phyloP scores from a whole-genome alignment of 768 basidiomycete genomes.

The Arthromyces matolae region DNA sequence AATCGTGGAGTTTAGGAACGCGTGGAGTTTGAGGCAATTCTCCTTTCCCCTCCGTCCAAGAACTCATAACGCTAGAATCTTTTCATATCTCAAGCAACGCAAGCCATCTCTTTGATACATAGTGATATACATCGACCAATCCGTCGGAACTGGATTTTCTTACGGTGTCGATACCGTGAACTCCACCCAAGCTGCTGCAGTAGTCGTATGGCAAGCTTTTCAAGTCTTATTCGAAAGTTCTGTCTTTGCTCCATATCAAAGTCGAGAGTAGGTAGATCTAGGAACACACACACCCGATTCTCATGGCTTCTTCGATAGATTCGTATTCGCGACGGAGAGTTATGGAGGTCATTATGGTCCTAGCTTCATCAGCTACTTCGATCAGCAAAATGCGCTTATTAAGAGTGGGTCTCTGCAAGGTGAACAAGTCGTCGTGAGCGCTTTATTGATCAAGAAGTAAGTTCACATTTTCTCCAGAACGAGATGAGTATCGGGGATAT shows the following conservation, averaged over 20 bases:
- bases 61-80: too few relatives aligned
- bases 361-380: constrained; percentile 59
- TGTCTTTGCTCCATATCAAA: constrained; percentile 47
- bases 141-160: constrained; percentile 64
- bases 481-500: neutral
- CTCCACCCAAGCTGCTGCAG: constrained; percentile 52
- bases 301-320: constrained; percentile 31
- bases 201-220: constrained; percentile 58
- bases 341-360: constrained; percentile 71
- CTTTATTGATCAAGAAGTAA: constrained; percentile 64
- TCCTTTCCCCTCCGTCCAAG: neutral
- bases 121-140: constrained; percentile 74
- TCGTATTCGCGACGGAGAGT: constrained; percentile 62
- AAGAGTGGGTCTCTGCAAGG: constrained; percentile 39
- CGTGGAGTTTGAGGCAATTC: too few relatives aligned
- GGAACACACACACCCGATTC: neutral
- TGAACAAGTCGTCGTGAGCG: constrained; percentile 50
- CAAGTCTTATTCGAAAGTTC: constrained; percentile 59
- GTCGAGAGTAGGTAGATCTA: constrained; percentile 42
- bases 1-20: too few relatives aligned
- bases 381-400: constrained; percentile 57
- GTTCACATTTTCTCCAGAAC: neutral
- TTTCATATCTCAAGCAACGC: too few relatives aligned
- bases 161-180: constrained; percentile 56
- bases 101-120: too few relatives aligned